Evolutionary conservation across 805 yeast genomes (phyloP), one percentile per base, ranked within the genome.

Genomic region (Debaryomyces tyrocola): DNA sequence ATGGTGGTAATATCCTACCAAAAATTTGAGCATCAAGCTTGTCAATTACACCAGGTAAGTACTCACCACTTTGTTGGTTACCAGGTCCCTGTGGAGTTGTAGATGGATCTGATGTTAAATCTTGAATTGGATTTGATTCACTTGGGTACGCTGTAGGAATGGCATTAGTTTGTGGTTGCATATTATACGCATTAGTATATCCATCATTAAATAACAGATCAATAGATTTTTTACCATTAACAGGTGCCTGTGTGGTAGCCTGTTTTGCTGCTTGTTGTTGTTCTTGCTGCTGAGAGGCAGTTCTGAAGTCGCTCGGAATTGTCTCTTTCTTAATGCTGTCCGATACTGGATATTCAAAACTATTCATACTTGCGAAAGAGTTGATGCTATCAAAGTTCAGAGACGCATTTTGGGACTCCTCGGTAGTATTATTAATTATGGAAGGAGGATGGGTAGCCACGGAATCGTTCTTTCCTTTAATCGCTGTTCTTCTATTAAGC

Each of bases 21-120:
- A 90, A 90, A 15, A 90, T 76, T 58, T 88, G 91, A 58, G 88
- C 81, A 61, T 90, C 97, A 40, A 90, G 66, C 53, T 85, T 87
- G 62, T 90, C 96, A 74, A 90, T 85, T 37, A 87, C 84, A 4
- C 96, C 94, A 1, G 94, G 89, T 50, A 87, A 75, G 56, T 87
- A 87, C 44, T 69, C 65, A 35, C 63, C 55, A 12, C 52, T 17
- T 18, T 12, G 10, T 12, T 15, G 38, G 8, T 35, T 35, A 35
- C 14, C 17, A 14, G 34, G 11, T 12, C 8, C 17, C 17, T 9
- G 4, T 12, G 17, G 14, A 6, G 14, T 31, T 14, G 34, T 9
- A n/a, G 34, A 11, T 14, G 34, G 4, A 31, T 12, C 11, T 31
- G 34, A 14, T 14, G 34, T 5, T 2, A 31, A n/a, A 14, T 31